These are phyloP conservation scores for Stygiomarasmius scandens DNA, from an alignment of 1,284 basidiomycete genomes.

Conservation along the genomic window DNA sequence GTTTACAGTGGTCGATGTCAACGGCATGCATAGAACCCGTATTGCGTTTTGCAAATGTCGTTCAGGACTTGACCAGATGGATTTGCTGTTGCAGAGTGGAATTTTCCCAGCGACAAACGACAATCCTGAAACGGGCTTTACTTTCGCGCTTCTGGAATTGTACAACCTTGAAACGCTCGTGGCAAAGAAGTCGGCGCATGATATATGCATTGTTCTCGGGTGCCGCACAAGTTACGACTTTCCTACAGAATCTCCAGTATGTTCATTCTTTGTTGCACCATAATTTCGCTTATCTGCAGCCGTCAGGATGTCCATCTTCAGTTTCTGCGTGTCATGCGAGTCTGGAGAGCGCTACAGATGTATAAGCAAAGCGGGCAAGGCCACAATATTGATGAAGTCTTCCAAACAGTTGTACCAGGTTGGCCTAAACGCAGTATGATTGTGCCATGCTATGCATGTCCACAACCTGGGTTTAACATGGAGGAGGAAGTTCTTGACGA, in stretches of 20 bases:
- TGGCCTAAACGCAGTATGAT: constrained; percentile 13
- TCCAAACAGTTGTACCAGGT: constrained; percentile 18
- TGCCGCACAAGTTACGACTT: constrained; percentile 2
- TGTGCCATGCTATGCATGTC: constrained; percentile 22
- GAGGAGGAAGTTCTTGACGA: constrained; percentile 4
- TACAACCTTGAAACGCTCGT: constrained; percentile 30
- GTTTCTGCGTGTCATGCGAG: constrained; percentile 24
- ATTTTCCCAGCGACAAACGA: constrained; percentile 32
- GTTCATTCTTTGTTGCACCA: not conserved
- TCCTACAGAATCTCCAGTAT: not conserved
- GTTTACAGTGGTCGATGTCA: constrained; percentile 6
- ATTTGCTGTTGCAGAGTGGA: constrained; percentile 27
- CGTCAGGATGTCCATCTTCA: constrained; percentile 23
- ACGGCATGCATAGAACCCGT: constrained; percentile 21
- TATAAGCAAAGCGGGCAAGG: constrained; percentile 26
- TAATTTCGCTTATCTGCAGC: not conserved
- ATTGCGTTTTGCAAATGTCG: constrained; percentile 22
- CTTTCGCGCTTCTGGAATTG: constrained; percentile 28
- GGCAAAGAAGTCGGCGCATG: constrained; percentile 28
- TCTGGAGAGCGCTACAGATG: constrained; percentile 24
- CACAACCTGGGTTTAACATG: constrained; percentile 26
- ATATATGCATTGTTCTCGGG: constrained; percentile 25
- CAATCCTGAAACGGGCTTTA: constrained; percentile 28
- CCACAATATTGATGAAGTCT: constrained; percentile 25
- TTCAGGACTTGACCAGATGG: constrained; percentile 1